These are phyloP conservation scores for Tagetes erecta DNA, from an alignment of 129 eudicot species.

Conservation along the genomic window DNA sequence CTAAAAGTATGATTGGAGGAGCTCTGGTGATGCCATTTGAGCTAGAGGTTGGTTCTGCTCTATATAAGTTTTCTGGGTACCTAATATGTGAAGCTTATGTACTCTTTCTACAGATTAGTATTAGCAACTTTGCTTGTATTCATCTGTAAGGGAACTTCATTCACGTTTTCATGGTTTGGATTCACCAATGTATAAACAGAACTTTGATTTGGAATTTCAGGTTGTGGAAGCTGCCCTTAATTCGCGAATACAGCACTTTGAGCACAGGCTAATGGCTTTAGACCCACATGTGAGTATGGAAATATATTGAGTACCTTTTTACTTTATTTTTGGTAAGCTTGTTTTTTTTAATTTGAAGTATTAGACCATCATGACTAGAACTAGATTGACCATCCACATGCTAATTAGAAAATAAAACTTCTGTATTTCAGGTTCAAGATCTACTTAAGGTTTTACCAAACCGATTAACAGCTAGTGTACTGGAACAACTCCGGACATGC, in stretches of 20 bases:
- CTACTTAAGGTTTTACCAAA: conserved; percentile 90
- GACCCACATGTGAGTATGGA: conserved; percentile 96
- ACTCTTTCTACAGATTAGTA: conserved; percentile 1
- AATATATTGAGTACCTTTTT: conserved; percentile 45
- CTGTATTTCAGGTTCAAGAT: conserved; percentile 69
- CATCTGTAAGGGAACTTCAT: neutral
- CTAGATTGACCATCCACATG: conserved; percentile 5
- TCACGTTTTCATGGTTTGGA: conserved; percentile 5
- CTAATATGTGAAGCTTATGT: neutral
- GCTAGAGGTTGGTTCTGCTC: conserved; percentile 69
- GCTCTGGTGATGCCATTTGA: conserved; percentile 90
- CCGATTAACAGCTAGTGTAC: conserved; percentile 72
- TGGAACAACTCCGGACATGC: conserved; percentile 94
- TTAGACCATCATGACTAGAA: conserved; percentile 15
- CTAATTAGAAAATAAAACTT: conserved; percentile 10
- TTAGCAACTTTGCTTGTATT: neutral
- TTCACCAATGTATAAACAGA: conserved; percentile 7
- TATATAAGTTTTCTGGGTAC: conserved; percentile 8
- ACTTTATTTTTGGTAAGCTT: conserved; percentile 14
- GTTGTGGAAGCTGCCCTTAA: conserved; percentile 96
- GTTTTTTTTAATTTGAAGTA: conserved; percentile 9
- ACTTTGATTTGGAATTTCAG: conserved; percentile 40
- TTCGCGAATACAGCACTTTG: conserved; percentile 87
- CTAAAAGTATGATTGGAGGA: conserved; percentile 72
- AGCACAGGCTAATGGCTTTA: conserved; percentile 76